Percentiles rank a stretch among this genome's conserved stretches.
Evolutionary conservation across 2,329 filamentous ascomycete species (phyloP).

Genomic region (Lachnellula cervina): DNA sequence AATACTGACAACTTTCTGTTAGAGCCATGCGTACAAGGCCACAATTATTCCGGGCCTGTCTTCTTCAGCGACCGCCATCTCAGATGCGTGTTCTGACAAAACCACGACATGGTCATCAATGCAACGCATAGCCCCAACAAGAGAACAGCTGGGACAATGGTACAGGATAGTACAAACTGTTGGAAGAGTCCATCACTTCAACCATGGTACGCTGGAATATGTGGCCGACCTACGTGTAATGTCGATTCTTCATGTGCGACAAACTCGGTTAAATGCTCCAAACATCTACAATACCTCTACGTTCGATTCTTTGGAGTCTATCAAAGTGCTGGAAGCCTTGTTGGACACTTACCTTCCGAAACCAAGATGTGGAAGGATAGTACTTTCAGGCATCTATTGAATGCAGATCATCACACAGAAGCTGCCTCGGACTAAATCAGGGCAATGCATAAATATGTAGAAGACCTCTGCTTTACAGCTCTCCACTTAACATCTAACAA

Average conservation of each 20-base stretch:
- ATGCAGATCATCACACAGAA: slow-evolving; percentile 69
- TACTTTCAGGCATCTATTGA: slow-evolving; percentile 67
- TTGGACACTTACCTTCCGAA: slow-evolving; percentile 86
- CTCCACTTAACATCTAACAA: slow-evolving; percentile 77
- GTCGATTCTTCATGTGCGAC: slow-evolving; percentile 67
- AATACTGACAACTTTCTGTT: slow-evolving; percentile 1
- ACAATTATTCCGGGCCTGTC: slow-evolving; percentile 73
- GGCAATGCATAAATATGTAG: slow-evolving; percentile 76
- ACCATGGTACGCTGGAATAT: slow-evolving; percentile 81
- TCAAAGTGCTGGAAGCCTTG: slow-evolving; percentile 70
- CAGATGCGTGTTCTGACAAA: slow-evolving; percentile 69
- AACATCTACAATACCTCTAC: slow-evolving; percentile 83
- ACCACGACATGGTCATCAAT: too few relatives aligned
- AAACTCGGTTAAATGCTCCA: slow-evolving; percentile 64
- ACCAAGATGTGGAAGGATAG: slow-evolving; percentile 74
- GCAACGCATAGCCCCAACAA: slow-evolving; percentile 74
- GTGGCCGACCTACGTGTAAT: slow-evolving; percentile 79
- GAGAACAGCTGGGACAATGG: slow-evolving; percentile 76
- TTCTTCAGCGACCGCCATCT: slow-evolving; percentile 50
- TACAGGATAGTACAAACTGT: slow-evolving; percentile 76
- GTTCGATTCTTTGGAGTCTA: slow-evolving; percentile 69
- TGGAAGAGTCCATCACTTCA: slow-evolving; percentile 84
- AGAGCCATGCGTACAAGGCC: slow-evolving; percentile 77
- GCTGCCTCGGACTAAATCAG: slow-evolving; percentile 72
- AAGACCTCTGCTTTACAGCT: slow-evolving; percentile 74